A percentile compares a stretch with the other conserved stretches of the same genome.
Conservation (phyloP, 1,284 basidiomycete genomes). For the Ceratobasidium sp. region DNA sequence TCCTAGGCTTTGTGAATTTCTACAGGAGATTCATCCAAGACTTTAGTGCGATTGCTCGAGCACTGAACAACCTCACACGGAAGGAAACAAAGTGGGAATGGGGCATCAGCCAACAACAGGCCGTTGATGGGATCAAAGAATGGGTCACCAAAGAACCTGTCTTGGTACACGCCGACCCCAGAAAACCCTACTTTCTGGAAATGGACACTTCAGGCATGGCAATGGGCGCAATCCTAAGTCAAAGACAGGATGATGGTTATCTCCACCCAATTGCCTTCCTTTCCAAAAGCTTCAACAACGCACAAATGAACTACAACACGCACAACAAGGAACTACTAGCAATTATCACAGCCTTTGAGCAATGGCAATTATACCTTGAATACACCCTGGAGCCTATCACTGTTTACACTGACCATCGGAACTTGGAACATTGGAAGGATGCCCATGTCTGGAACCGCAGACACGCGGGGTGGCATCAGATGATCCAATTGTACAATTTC, state of each 20-base stretch:
- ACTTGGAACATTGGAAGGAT: slow-evolving; percentile 48
- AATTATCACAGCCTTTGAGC: slow-evolving; percentile 49
- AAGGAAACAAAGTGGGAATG: background rate
- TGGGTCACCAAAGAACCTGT: background rate
- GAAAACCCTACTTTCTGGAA: slow-evolving; percentile 2
- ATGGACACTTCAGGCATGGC: background rate
- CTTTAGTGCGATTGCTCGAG: slow-evolving; percentile 49
- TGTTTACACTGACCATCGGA: slow-evolving; percentile 49
- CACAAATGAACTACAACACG: slow-evolving; percentile 37
- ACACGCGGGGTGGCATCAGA: too few species aligned
- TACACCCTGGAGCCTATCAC: slow-evolving; percentile 39
- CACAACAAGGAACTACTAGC: slow-evolving; percentile 24
- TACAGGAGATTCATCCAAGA: slow-evolving; percentile 52
- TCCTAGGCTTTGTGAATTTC: slow-evolving; percentile 54
- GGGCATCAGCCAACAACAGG: background rate
- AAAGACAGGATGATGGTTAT: slow-evolving; percentile 17
- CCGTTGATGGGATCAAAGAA: background rate
- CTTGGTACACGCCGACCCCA: slow-evolving; percentile 1
- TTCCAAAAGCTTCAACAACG: slow-evolving; percentile 27
- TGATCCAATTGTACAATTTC: background rate
- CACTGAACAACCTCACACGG: slow-evolving; percentile 47
- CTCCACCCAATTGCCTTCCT: slow-evolving; percentile 6
- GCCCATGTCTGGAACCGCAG: slow-evolving; percentile 36
- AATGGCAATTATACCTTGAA: slow-evolving; percentile 51
- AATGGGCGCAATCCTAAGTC: slow-evolving; percentile 43